Evolutionary conservation across 2,329 filamentous ascomycete genomes (phyloP).

Genomic region (Periconia digitata): DNA sequence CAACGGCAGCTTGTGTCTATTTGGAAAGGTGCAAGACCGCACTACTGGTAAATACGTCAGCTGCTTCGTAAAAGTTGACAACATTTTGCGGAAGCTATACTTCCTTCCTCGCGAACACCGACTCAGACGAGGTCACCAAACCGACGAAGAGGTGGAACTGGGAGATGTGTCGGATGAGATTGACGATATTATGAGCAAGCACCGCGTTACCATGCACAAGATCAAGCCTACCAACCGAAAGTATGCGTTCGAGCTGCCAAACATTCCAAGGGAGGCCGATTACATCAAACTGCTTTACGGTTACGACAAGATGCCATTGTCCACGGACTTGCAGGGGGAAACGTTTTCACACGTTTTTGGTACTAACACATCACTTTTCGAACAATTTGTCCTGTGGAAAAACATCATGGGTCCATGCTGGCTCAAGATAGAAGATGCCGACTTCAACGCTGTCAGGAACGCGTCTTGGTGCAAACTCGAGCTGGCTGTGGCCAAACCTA

Average conservation of each 20-base stretch:
- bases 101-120: constrained; percentile 79
- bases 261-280: constrained; percentile 82
- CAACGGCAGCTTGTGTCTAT: constrained; percentile 87
- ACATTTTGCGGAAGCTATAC: constrained; percentile 87
- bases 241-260: constrained; percentile 91
- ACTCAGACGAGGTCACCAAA: constrained; percentile 63
- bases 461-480: constrained; percentile 97
- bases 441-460: constrained; percentile 84
- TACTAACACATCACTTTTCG: constrained; percentile 88
- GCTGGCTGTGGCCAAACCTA: constrained; percentile 76
- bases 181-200: constrained; percentile 81
- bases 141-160: constrained; percentile 79
- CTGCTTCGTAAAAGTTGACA: constrained; percentile 95
- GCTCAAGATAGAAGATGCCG: constrained; percentile 84
- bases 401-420: constrained; percentile 99
- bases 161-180: constrained; percentile 88
- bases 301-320: constrained; percentile 77
- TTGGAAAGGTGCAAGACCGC: constrained; percentile 94
- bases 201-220: constrained; percentile 87
- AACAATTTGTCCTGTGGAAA: constrained; percentile 98
- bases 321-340: constrained; percentile 72
- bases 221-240: constrained; percentile 88
- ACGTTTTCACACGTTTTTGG: constrained; percentile 96
- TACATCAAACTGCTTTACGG: constrained; percentile 97
- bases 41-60: constrained; percentile 77